A percentile compares a stretch with the other conserved stretches of the same genome.
phyloP scores from a whole-genome alignment of 352 stramenopile species.

The Peronosclerospora sorghi region DNA sequence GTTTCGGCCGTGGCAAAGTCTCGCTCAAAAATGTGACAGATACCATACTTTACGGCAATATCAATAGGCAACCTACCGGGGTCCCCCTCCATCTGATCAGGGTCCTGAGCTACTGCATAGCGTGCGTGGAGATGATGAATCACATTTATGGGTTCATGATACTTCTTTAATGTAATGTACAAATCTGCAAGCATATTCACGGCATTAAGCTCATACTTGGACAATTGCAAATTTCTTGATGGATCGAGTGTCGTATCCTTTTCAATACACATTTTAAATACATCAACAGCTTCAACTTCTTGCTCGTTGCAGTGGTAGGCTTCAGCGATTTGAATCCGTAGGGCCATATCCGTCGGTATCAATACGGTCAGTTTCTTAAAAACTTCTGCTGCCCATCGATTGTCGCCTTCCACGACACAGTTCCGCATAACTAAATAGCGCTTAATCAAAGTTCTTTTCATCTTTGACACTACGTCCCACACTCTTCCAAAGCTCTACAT shows the following conservation, averaged over 20 bases:
- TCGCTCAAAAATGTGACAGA: too few relatives aligned
- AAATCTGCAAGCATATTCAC: too few relatives aligned
- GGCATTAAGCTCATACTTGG: too few relatives aligned
- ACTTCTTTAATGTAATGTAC: slow-evolving; percentile 82
- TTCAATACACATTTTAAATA: slow-evolving; percentile 76
- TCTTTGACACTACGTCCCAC: too few relatives aligned
- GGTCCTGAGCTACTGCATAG: slow-evolving; percentile 48
- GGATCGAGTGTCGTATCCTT: slow-evolving; percentile 52
- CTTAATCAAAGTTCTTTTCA: too few relatives aligned
- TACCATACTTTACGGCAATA: too few relatives aligned
- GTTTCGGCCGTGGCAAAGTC: too few relatives aligned
- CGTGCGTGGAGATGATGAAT: slow-evolving; percentile 67
- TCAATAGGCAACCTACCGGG: slow-evolving; percentile 62
- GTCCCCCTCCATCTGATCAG: slow-evolving; percentile 49
- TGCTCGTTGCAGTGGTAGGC: too few relatives aligned
- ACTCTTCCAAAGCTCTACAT: too few relatives aligned
- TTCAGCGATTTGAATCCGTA: slow-evolving; percentile 85
- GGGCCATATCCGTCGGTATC: slow-evolving; percentile 60
- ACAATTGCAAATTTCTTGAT: too few relatives aligned
- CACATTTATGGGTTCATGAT: slow-evolving; percentile 62
- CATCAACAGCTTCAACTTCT: slow-evolving; percentile 74
- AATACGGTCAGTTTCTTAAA: too few relatives aligned
- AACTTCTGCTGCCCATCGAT: slow-evolving; percentile 63
- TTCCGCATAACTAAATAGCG: slow-evolving; percentile 77
- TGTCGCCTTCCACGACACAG: slow-evolving; percentile 67